Conservation (phyloP, 2,329 filamentous ascomycete species). For the Phialophora chinensis region DNA sequence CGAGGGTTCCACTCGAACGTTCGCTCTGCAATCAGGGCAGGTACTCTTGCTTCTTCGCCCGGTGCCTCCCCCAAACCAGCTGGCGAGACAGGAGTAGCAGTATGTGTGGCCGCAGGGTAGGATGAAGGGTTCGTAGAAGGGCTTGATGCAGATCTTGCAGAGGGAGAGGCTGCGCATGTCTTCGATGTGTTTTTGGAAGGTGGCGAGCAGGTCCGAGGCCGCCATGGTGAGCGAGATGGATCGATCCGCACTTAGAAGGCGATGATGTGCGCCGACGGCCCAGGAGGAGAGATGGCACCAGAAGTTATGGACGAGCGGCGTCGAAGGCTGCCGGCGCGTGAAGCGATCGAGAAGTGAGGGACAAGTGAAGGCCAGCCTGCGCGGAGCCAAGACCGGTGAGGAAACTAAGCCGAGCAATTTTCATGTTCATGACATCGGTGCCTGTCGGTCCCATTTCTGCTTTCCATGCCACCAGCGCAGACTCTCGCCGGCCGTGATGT, state of each 20-base stretch:
- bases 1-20: slow-evolving; percentile 64
- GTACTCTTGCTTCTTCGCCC: slow-evolving; percentile 59
- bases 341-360: slow-evolving; percentile 6
- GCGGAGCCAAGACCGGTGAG: neutral
- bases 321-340: neutral
- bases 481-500: slow-evolving; percentile 35
- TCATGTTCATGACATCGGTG: neutral
- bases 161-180: slow-evolving; percentile 66
- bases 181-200: slow-evolving; percentile 62
- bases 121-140: slow-evolving; percentile 73
- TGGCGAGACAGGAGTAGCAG: slow-evolving; percentile 64
- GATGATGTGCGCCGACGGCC: neutral
- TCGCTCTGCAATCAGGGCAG: slow-evolving; percentile 70
- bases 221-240: slow-evolving; percentile 23
- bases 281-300: neutral
- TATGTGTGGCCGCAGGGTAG: slow-evolving; percentile 73
- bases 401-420: slow-evolving; percentile 14
- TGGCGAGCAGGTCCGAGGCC: slow-evolving; percentile 42
- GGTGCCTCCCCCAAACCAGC: slow-evolving; percentile 43
- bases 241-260: neutral
- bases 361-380: neutral
- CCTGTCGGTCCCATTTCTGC: neutral
- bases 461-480: neutral
- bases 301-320: neutral
- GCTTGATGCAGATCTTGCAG: slow-evolving; percentile 71